Evolutionary conservation across 108 stramenopile species (phyloP).

Genomic region (Cyclotella kingstonii): DNA sequence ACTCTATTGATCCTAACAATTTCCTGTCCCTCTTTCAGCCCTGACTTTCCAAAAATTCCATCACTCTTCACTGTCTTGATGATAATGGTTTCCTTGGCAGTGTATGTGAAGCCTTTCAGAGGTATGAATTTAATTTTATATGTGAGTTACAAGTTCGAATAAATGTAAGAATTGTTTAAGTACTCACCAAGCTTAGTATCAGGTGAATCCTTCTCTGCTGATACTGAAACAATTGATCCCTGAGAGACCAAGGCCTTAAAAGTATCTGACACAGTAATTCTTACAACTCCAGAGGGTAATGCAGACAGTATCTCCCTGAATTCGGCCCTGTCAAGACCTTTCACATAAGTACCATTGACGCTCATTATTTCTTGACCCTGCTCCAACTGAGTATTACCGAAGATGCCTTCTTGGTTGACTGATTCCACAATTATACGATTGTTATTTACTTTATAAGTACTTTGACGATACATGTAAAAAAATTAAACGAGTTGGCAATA

Average conservation of each 20-base stretch:
- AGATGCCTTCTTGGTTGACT: background rate
- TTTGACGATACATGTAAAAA: background rate
- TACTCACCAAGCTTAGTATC: constrained; percentile 1
- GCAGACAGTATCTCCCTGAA: background rate
- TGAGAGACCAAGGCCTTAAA: background rate
- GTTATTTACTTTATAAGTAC: background rate
- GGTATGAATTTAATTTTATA: too few relatives aligned
- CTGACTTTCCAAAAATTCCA: background rate
- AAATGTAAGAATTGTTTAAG: too few relatives aligned
- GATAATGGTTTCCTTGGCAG: background rate
- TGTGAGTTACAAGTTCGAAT: too few relatives aligned
- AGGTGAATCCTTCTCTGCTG: background rate
- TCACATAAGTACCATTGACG: background rate
- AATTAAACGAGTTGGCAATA: background rate
- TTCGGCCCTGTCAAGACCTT: background rate
- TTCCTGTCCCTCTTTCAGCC: background rate
- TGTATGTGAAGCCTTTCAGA: constrained; percentile 2
- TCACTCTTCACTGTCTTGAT: background rate
- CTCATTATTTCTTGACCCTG: background rate
- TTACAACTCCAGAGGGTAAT: background rate
- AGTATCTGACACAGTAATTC: background rate
- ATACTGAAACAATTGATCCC: background rate
- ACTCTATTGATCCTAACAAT: background rate
- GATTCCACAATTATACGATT: background rate
- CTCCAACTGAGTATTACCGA: background rate